A percentile compares a stretch with the other conserved stretches of the same genome.
Conservation (phyloP, 768 basidiomycete species). For the Auriculariales sp. region DNA sequence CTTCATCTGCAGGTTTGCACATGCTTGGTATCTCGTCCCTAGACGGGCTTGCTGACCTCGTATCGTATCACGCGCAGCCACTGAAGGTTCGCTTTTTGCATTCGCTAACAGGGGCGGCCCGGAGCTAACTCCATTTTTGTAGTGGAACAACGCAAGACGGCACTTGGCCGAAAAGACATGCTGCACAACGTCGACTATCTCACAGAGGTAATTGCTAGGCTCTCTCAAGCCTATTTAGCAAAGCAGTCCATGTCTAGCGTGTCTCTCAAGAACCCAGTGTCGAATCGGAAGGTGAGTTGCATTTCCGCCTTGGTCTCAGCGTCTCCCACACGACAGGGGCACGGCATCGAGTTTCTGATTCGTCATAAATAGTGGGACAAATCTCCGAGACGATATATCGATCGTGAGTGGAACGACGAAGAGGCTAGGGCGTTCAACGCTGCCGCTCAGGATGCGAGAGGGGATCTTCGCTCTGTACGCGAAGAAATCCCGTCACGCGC, state of each 20-base stretch:
- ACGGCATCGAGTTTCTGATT: too few relatives aligned
- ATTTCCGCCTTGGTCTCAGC: not conserved
- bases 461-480: constrained; percentile 64
- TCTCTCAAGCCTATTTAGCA: constrained; percentile 51
- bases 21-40: constrained; percentile 8
- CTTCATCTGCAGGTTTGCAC: constrained; percentile 50
- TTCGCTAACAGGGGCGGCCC: not conserved
- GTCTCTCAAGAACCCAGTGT: constrained; percentile 42
- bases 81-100: not conserved
- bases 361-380: constrained; percentile 51
- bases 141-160: constrained; percentile 56
- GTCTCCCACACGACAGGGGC: constrained; percentile 5
- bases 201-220: constrained; percentile 56
- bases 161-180: constrained; percentile 37
- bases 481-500: constrained; percentile 59
- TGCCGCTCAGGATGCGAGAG: constrained; percentile 53
- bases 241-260: constrained; percentile 44
- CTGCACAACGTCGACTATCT: constrained; percentile 64
- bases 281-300: constrained; percentile 45
- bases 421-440: constrained; percentile 68
- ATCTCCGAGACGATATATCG: constrained; percentile 46
- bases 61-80: too few relatives aligned
- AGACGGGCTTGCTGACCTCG: constrained; percentile 9
- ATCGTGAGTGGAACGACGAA: constrained; percentile 54
- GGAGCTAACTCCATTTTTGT: constrained; percentile 3